Conservation (phyloP, 495 filamentous ascomycete genomes). For the Hypoxylon lienhwacheense region DNA sequence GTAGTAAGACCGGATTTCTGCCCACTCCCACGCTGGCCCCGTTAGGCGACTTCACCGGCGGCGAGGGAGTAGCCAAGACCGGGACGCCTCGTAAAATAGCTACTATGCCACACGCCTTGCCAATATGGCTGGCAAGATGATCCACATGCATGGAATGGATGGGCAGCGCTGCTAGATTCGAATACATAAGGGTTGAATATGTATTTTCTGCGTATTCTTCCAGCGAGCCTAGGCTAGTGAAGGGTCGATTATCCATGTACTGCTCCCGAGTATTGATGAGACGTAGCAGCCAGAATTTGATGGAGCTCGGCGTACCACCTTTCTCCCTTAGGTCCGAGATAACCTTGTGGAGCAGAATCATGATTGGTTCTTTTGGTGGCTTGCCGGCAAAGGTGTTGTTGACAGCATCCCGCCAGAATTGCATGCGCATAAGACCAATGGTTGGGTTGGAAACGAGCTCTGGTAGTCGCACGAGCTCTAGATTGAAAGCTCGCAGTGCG, state of each 20-base stretch:
- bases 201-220: slow-evolving; percentile 93
- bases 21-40: slow-evolving; percentile 43
- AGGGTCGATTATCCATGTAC: slow-evolving; percentile 81
- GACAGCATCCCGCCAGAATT: slow-evolving; percentile 91
- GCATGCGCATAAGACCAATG: slow-evolving; percentile 82
- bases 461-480: slow-evolving; percentile 84
- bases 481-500: slow-evolving; percentile 88
- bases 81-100: slow-evolving; percentile 83
- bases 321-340: slow-evolving; percentile 61
- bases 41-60: slow-evolving; percentile 49
- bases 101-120: slow-evolving; percentile 87
- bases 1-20: slow-evolving; percentile 51
- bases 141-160: slow-evolving; percentile 81
- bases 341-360: slow-evolving; percentile 75
- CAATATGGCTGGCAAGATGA: slow-evolving; percentile 90
- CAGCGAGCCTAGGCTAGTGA: slow-evolving; percentile 67
- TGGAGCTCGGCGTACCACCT: slow-evolving; percentile 59
- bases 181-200: slow-evolving; percentile 90
- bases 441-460: slow-evolving; percentile 81
- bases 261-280: slow-evolving; percentile 79
- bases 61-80: slow-evolving; percentile 74
- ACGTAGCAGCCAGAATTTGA: slow-evolving; percentile 79
- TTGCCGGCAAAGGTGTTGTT: slow-evolving; percentile 67
- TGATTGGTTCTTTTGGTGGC: slow-evolving; percentile 87
- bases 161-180: slow-evolving; percentile 75